Evolutionary conservation across 2,329 filamentous ascomycete species (phyloP).

Genomic region (Colletotrichum lini): DNA sequence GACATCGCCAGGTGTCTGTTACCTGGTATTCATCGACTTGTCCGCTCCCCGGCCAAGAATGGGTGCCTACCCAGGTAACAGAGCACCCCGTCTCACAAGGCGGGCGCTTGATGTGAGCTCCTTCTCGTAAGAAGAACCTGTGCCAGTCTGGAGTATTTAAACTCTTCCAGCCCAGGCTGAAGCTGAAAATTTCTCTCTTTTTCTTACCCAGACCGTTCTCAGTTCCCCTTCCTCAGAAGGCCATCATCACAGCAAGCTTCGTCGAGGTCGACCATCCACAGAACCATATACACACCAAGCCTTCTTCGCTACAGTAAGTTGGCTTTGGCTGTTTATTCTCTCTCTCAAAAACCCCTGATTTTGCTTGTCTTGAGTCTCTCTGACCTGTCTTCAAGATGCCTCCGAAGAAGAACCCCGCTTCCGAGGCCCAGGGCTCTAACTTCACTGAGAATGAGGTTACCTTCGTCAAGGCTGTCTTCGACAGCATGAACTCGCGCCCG

Average conservation of each 20-base stretch:
- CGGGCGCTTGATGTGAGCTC: slow-evolving; percentile 19
- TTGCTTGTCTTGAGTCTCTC: background rate
- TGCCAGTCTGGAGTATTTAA: background rate
- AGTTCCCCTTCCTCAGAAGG: background rate
- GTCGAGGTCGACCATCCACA: background rate
- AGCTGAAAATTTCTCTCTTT: background rate
- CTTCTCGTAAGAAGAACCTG: background rate
- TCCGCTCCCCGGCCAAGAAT: background rate
- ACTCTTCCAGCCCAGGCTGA: background rate
- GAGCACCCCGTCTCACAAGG: background rate
- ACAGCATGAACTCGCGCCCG: slow-evolving; percentile 58
- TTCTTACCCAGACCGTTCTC: background rate
- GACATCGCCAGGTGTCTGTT: background rate
- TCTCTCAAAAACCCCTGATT: background rate
- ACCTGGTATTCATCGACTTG: background rate
- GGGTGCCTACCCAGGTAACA: background rate
- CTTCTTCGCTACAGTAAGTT: background rate
- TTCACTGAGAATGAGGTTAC: slow-evolving; percentile 54
- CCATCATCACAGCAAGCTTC: background rate
- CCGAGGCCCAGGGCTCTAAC: slow-evolving; percentile 43
- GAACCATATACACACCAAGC: background rate
- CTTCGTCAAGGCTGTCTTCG: slow-evolving; percentile 59
- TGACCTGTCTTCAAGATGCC: slow-evolving; percentile 47
- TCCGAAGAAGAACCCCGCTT: slow-evolving; percentile 49
- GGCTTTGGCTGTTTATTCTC: background rate